Base-by-base conservation (phyloP, 75 land plant species). In the Pinus tabuliformis region DNA sequence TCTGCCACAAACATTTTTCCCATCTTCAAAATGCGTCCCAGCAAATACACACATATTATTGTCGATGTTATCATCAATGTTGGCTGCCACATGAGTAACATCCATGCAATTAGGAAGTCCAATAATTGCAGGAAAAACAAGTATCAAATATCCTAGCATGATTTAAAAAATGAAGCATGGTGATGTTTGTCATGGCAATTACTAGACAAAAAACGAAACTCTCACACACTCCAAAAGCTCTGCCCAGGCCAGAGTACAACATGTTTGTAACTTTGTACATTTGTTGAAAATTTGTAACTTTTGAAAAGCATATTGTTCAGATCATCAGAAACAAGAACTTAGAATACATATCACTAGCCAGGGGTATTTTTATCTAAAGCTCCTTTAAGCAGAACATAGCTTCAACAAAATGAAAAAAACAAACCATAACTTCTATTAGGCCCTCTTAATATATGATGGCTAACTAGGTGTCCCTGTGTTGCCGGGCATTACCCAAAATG, bases 1-100 rank as follows among this genome's bases (percentile, higher is more conserved):
- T 79, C 84, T 13, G 84, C 56, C 26, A 82, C 84, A 82, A 82
- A 82, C 77, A 56, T 79, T 62, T 82, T 82, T 58, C 84, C 84
- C 84, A 82, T 79, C 75, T 78, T 78, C 59, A 82, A 65, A 74
- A 82, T 82, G 49, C 77, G 42, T 57, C 84, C 82, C 14, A 82
- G 77, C 5, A 82, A 76, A 58, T 81, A 82, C 62, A 82, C 77
- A 59, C 84, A 58, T 15, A 82, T 73, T 57, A 82, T 79, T 21
- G 82, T 82, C 5, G 84, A 75, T 20, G 82, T 79, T 45, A 82
- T 79, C 84, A 82, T 82, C 37, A 82, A 71, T 13, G 84, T 57
- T 59, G 84, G 84, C 84, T 82, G 82, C 73, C 59, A 56, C 1
- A 57, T 36, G 22, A 52, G 24, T 21, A 56, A 54, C 7, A 57